Evolutionary conservation across 371 early-diverging fungal species (phyloP).

Genomic region (Mortierella sp.): DNA sequence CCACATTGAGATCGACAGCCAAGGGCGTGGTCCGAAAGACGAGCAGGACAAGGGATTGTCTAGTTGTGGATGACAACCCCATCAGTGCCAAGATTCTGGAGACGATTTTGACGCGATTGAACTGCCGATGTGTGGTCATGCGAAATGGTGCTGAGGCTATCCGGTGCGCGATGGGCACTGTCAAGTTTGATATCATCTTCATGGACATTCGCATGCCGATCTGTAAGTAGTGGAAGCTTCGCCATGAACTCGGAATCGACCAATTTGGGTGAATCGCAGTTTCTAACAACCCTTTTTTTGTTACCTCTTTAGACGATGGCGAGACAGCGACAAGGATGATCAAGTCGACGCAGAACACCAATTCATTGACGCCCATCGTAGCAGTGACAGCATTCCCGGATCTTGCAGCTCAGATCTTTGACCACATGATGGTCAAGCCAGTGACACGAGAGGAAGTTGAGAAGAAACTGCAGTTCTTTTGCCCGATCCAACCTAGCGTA

Average conservation of each 20-base stretch:
- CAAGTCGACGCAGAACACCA: conserved; percentile 88
- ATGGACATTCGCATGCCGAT: conserved; percentile 96
- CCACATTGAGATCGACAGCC: conserved; percentile 50
- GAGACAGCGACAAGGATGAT: conserved; percentile 94
- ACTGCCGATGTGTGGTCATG: conserved; percentile 83
- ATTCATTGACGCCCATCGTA: conserved; percentile 77
- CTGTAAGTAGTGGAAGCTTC: too few relatives aligned
- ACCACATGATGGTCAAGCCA: conserved; percentile 78
- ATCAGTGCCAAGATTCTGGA: conserved; percentile 89
- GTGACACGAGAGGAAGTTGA: conserved; percentile 72
- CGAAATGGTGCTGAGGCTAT: conserved; percentile 93
- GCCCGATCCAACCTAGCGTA: conserved; percentile 46
- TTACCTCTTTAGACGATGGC: conserved; percentile 76
- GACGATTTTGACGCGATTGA: conserved; percentile 76
- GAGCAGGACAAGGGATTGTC: conserved; percentile 57
- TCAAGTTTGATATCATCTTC: conserved; percentile 91
- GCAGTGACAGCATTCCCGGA: conserved; percentile 80
- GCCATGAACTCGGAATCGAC: too few relatives aligned
- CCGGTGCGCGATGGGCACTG: conserved; percentile 87
- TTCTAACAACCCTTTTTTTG: conserved; percentile 1
- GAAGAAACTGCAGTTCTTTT: conserved; percentile 63
- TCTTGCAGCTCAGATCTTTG: conserved; percentile 71
- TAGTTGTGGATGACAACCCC: conserved; percentile 93
- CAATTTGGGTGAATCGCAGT: too few relatives aligned
- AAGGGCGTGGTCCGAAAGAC: conserved; percentile 41